Percentiles rank a stretch among this genome's conserved stretches.
Conservation (phyloP, 345 rosid species). For the Carallia pectinifolia region DNA sequence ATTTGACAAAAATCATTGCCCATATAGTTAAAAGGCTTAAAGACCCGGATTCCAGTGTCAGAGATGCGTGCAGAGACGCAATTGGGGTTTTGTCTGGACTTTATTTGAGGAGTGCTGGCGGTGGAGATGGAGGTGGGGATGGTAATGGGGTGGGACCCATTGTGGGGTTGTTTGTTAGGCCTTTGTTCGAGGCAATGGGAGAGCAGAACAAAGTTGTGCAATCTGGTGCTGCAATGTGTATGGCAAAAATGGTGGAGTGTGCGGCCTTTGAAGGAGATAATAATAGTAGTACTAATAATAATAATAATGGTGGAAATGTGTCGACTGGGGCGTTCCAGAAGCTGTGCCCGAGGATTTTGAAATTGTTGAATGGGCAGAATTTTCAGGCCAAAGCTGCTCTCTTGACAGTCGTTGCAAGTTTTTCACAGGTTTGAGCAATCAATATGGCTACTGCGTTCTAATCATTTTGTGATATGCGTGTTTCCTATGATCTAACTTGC, state of each 20-base stretch:
- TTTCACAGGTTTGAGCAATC: conserved; percentile 68
- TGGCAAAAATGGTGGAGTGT: conserved; percentile 89
- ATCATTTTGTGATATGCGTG: background rate
- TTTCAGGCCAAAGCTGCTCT: conserved; percentile 80
- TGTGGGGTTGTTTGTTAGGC: conserved; percentile 79
- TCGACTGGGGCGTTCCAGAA: conserved; percentile 70
- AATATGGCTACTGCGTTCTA: conserved; percentile 13
- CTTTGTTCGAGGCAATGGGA: conserved; percentile 93
- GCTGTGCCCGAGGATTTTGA: conserved; percentile 85
- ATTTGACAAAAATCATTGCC: conserved; percentile 64
- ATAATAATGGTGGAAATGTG: conserved; percentile 26
- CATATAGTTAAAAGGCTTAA: conserved; percentile 74
- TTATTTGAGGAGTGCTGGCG: conserved; percentile 51
- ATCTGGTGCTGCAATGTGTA: conserved; percentile 82
- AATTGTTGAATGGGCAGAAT: conserved; percentile 76
- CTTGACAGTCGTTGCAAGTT: conserved; percentile 71
- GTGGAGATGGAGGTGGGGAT: conserved; percentile 8
- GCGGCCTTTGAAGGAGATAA: conserved; percentile 30
- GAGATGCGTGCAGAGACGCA: conserved; percentile 89
- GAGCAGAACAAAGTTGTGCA: conserved; percentile 94
- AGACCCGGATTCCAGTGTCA: conserved; percentile 88
- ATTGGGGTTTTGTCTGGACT: conserved; percentile 64
- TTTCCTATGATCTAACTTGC: background rate
- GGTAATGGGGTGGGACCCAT: conserved; percentile 37
- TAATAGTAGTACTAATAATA: conserved; percentile 17